Percentiles rank a stretch among this genome's conserved stretches.
These are phyloP conservation scores for Trichosporon sp. DNA, from an alignment of 1,284 basidiomycete species.

Conservation along the genomic window DNA sequence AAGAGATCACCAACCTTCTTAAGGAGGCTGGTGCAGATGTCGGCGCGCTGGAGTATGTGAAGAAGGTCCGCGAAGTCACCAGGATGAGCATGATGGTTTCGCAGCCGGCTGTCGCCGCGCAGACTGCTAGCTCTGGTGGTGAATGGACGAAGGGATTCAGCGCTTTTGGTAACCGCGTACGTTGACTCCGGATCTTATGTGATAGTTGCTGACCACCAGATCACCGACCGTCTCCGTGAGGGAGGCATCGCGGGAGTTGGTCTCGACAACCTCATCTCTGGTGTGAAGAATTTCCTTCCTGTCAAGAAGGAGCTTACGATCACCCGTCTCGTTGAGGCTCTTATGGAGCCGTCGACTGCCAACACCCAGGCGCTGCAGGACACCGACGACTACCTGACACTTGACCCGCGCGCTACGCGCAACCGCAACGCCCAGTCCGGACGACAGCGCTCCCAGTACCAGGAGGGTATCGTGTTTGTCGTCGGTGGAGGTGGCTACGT, in stretches of 20 bases:
- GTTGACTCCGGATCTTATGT: slow-evolving; percentile 32
- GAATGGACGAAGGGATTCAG: slow-evolving; percentile 75
- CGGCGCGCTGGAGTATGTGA: slow-evolving; percentile 87
- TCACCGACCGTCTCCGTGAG: slow-evolving; percentile 89
- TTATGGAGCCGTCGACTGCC: slow-evolving; percentile 93
- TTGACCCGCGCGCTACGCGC: slow-evolving; percentile 79
- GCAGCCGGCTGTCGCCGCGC: slow-evolving; percentile 62
- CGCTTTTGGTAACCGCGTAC: slow-evolving; percentile 79
- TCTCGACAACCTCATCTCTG: slow-evolving; percentile 90
- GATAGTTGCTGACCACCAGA: slow-evolving; percentile 28
- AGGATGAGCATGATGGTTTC: slow-evolving; percentile 79
- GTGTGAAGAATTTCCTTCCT: slow-evolving; percentile 97
- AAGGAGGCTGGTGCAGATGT: slow-evolving; percentile 72
- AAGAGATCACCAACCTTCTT: slow-evolving; percentile 81
- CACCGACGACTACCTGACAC: slow-evolving; percentile 91
- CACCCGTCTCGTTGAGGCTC: slow-evolving; percentile 85
- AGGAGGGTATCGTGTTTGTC: slow-evolving; percentile 86
- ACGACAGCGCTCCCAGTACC: slow-evolving; percentile 58
- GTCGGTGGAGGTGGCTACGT: slow-evolving; percentile 97
- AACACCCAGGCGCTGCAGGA: slow-evolving; percentile 89
- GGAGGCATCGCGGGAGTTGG: slow-evolving; percentile 63
- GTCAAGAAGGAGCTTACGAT: slow-evolving; percentile 90
- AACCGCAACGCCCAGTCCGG: slow-evolving; percentile 53
- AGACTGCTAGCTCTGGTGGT: slow-evolving; percentile 51
- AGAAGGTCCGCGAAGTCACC: slow-evolving; percentile 84